A percentile compares a stretch with the other conserved stretches of the same genome.
Evolutionary conservation across 805 yeast genomes (phyloP).

Genomic region (Scheffersomyces spartinae): DNA sequence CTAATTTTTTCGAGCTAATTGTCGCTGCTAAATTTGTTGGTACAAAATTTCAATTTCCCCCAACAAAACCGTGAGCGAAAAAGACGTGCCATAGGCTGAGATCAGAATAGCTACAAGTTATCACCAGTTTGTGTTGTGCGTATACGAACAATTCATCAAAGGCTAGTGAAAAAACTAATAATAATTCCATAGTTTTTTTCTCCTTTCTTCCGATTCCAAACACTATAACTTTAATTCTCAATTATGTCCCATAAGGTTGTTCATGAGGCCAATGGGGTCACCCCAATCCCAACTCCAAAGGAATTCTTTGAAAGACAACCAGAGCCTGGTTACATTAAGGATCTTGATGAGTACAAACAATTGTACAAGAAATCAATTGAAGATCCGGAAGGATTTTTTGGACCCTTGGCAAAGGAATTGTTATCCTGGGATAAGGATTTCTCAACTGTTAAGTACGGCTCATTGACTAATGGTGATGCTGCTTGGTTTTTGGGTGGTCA

Average conservation of each 20-base stretch:
- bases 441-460: constrained; percentile 50
- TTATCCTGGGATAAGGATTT: constrained; percentile 77
- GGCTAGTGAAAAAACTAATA: constrained; percentile 7
- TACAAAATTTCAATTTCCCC: no score
- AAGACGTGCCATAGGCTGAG: constrained; percentile 11
- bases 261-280: constrained; percentile 48
- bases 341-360: constrained; percentile 55
- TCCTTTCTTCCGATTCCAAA: constrained; percentile 1
- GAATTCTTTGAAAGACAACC: constrained; percentile 52
- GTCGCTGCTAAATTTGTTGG: no score
- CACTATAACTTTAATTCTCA: constrained; percentile 4
- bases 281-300: constrained; percentile 39
- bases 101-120: constrained; percentile 6
- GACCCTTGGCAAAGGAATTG: constrained; percentile 59
- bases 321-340: constrained; percentile 43
- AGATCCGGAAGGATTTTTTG: constrained; percentile 74
- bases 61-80: constrained; percentile 7
- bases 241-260: constrained; percentile 33
- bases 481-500: constrained; percentile 89
- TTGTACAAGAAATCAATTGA: constrained; percentile 66
- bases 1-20: no score
- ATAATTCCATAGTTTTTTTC: constrained; percentile 7
- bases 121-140: not conserved
- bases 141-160: not conserved
- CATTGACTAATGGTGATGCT: constrained; percentile 62